Percentiles rank a stretch among this genome's conserved stretches.
phyloP scores from a whole-genome alignment of 2,329 filamentous ascomycete genomes.

The Fusarium illudens region DNA sequence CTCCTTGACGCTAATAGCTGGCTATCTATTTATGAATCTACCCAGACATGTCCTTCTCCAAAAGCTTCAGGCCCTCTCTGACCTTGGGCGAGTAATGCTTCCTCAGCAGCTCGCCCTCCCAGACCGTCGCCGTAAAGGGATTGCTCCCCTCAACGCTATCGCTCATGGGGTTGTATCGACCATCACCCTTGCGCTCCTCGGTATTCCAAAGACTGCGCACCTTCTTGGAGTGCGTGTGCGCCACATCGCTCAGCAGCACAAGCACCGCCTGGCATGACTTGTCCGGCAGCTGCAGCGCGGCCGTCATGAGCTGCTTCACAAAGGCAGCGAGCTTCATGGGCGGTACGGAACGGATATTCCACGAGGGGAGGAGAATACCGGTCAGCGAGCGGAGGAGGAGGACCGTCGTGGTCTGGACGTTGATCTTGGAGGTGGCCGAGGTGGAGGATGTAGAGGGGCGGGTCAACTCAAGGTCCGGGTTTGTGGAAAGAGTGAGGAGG shows the following conservation, averaged over 20 bases:
- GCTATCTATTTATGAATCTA: slow-evolving; percentile 27
- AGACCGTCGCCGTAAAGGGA: slow-evolving; percentile 87
- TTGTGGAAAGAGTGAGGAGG: slow-evolving; percentile 78
- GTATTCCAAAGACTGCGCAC: slow-evolving; percentile 91
- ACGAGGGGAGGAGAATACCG: slow-evolving; percentile 78
- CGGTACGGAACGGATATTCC: slow-evolving; percentile 77
- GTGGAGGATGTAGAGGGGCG: slow-evolving; percentile 50
- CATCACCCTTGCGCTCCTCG: slow-evolving; percentile 91
- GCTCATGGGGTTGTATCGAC: slow-evolving; percentile 78
- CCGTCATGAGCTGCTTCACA: slow-evolving; percentile 86
- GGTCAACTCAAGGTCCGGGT: slow-evolving; percentile 86
- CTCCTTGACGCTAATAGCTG: not conserved
- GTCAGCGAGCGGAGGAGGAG: slow-evolving; percentile 88
- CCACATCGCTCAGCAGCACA: slow-evolving; percentile 78
- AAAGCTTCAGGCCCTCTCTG: slow-evolving; percentile 73
- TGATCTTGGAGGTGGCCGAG: slow-evolving; percentile 72
- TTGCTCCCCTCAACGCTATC: slow-evolving; percentile 85
- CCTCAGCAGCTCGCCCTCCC: slow-evolving; percentile 90
- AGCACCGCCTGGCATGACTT: slow-evolving; percentile 85
- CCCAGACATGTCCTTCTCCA: slow-evolving; percentile 71
- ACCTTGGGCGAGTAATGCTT: slow-evolving; percentile 89
- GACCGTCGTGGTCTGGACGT: slow-evolving; percentile 93
- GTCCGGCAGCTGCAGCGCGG: slow-evolving; percentile 86
- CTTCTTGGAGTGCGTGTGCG: slow-evolving; percentile 82
- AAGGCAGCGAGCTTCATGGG: slow-evolving; percentile 90